Evolutionary conservation across 176 grass and related monocot genomes (phyloP).

Genomic region (Saccharum officinarum): DNA sequence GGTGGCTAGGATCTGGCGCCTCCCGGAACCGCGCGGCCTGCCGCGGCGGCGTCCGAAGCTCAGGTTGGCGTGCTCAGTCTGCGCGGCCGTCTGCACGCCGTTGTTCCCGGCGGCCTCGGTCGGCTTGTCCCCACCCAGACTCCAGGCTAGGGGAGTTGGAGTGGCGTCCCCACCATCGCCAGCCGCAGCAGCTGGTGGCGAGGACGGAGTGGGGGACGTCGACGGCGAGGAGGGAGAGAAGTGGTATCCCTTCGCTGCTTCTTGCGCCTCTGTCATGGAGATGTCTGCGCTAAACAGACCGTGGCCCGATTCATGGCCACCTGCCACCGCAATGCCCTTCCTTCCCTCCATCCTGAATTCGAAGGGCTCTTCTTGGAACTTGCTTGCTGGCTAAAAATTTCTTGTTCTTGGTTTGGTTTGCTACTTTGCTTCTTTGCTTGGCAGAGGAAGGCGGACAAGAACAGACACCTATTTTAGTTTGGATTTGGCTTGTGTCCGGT

Average conservation of each 20-base stretch:
- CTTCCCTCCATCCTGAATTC: slow-evolving; percentile 44
- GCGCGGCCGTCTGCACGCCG: slow-evolving; percentile 34
- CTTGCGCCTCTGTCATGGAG: slow-evolving; percentile 32
- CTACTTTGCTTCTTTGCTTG: neutral
- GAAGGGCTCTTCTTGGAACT: neutral
- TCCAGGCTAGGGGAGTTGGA: slow-evolving; percentile 26
- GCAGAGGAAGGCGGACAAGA: slow-evolving; percentile 27
- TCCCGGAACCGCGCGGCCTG: slow-evolving; percentile 79
- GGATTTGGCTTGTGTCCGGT: slow-evolving; percentile 32
- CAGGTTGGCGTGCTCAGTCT: slow-evolving; percentile 29
- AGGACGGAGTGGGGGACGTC: slow-evolving; percentile 57
- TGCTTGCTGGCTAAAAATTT: neutral
- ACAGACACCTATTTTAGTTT: slow-evolving; percentile 28
- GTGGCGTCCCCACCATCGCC: slow-evolving; percentile 14
- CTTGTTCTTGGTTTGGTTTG: slow-evolving; percentile 8
- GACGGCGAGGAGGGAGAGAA: slow-evolving; percentile 59
- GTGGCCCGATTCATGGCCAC: slow-evolving; percentile 27
- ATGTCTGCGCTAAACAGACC: slow-evolving; percentile 37
- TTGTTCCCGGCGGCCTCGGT: slow-evolving; percentile 8
- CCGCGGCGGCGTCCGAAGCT: slow-evolving; percentile 66
- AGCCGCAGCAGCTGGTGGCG: slow-evolving; percentile 35
- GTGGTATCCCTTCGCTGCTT: slow-evolving; percentile 36
- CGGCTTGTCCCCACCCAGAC: slow-evolving; percentile 4
- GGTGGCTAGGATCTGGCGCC: slow-evolving; percentile 77
- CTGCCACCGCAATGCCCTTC: slow-evolving; percentile 39